phyloP scores from a whole-genome alignment of 768 basidiomycete species.

The Boletus edulis region DNA sequence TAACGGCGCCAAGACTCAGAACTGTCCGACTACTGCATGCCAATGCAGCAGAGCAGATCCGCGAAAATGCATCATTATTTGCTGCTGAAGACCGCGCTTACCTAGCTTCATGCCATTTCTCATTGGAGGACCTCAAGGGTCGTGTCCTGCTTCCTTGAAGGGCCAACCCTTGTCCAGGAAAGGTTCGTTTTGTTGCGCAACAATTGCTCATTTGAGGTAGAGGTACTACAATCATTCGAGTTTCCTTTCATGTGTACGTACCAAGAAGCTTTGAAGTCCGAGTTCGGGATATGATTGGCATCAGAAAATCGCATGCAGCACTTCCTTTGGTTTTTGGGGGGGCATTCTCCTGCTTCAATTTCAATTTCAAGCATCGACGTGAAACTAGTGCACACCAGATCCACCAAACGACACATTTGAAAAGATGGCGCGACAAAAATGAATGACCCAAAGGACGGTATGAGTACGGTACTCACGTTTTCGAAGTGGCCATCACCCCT shows the following conservation, averaged over 20 bases:
- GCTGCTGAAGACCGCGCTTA: slow-evolving; percentile 7
- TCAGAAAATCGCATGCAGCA: no score
- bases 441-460: no score
- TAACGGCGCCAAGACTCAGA: slow-evolving; percentile 19
- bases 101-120: slow-evolving; percentile 12
- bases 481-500: no score
- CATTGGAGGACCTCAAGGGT: slow-evolving; percentile 25
- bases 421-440: no score
- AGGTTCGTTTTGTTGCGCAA: background rate
- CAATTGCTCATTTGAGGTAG: background rate
- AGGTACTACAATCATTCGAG: background rate
- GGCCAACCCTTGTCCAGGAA: background rate
- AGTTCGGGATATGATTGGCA: background rate
- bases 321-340: no score
- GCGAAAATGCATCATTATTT: slow-evolving; percentile 2
- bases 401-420: no score
- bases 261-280: background rate
- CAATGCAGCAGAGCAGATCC: slow-evolving; percentile 12
- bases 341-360: no score
- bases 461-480: no score
- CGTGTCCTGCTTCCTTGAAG: slow-evolving; percentile 13
- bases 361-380: no score
- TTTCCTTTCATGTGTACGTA: background rate
- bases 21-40: slow-evolving; percentile 22
- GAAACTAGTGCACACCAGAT: no score